Evolutionary conservation across 768 basidiomycete genomes (phyloP), one percentile per base, ranked within the genome.

Genomic region (Rhodosporidiobolus sp.): DNA sequence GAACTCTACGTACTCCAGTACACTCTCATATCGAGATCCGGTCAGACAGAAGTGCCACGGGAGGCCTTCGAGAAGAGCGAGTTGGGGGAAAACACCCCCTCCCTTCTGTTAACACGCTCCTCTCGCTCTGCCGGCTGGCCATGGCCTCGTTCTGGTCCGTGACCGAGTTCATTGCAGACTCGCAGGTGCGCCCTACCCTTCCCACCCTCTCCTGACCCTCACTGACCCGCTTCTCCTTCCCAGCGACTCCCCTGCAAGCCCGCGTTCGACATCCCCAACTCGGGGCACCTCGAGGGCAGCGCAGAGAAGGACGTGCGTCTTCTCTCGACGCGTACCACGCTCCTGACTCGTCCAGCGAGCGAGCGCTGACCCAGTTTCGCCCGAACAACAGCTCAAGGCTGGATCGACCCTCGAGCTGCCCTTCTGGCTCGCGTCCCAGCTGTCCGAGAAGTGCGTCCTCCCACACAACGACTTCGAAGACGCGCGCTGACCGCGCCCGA

Each of bases 231-330:
- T 4, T 66, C 22, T 26, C 24, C 32, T 17, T 14, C 22, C 4
- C 74, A 78, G 74, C 65, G 67, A 30, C 67, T 79, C n/a, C 78
- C 78, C 5, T 73, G 73, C 67, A 77, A 70, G 57, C 64, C 76
- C 48, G 30, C 53, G 28, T 49, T 72, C 66, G 73, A 74, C 58
- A 59, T 79, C 28, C 77, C 76, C 30, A 75, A 78, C 57, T 55
- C 73, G 4, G 78, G 78, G 0, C 75, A 78, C 55, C 57, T 79
- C 30, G 77, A 78, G 38, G 77, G 77, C 28, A 66, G 73, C 30
- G 66, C 70, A 30, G 77, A 78, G 43, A 65, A 77, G 54, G 76
- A 79, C 55, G 78, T 78, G 46, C 32, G 76, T 69, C 22, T 4
- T 10, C 28, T 16, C n/a, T 48, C 20, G n/a, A 1, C 55, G 17